phyloP scores from a whole-genome alignment of 805 yeast species.

The Saccharomycopsis oosterbeekiorum region DNA sequence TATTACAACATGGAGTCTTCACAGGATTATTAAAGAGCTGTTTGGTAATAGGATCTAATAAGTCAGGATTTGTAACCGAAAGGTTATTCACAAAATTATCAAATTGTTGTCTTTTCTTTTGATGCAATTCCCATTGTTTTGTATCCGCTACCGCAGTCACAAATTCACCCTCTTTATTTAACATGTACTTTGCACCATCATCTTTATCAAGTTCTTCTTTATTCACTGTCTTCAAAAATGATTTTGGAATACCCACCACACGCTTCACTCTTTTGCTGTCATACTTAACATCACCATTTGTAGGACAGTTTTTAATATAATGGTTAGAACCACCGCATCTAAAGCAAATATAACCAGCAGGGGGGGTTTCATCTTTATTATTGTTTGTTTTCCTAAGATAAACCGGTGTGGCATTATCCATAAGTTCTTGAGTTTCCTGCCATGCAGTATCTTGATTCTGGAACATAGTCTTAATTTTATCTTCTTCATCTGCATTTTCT shows the following conservation, averaged over 20 bases:
- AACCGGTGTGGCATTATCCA: conserved; percentile 78
- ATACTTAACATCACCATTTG: conserved; percentile 83
- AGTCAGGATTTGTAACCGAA: conserved; percentile 36
- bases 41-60: conserved; percentile 62
- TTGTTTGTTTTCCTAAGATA: conserved; percentile 35
- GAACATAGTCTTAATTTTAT: conserved; percentile 81
- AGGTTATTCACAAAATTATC: conserved; percentile 10
- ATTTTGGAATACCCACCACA: conserved; percentile 96
- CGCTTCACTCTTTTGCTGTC: conserved; percentile 86
- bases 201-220: conserved; percentile 56
- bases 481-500: conserved; percentile 61
- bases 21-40: conserved; percentile 64
- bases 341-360: conserved; percentile 93
- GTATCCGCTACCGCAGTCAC: conserved; percentile 94
- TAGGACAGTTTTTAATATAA: conserved; percentile 94
- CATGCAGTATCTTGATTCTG: conserved; percentile 89
- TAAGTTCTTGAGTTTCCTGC: conserved; percentile 86
- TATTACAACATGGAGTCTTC: conserved; percentile 71
- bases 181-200: conserved; percentile 55
- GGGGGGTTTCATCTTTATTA: conserved; percentile 57
- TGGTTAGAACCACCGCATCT: conserved; percentile 94
- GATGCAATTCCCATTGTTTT: conserved; percentile 81
- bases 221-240: conserved; percentile 77
- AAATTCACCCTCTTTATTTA: conserved; percentile 90
- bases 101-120: conserved; percentile 40